Conservation (phyloP, 192 early-diverging fungal genomes). For the Coemansia sp. region DNA sequence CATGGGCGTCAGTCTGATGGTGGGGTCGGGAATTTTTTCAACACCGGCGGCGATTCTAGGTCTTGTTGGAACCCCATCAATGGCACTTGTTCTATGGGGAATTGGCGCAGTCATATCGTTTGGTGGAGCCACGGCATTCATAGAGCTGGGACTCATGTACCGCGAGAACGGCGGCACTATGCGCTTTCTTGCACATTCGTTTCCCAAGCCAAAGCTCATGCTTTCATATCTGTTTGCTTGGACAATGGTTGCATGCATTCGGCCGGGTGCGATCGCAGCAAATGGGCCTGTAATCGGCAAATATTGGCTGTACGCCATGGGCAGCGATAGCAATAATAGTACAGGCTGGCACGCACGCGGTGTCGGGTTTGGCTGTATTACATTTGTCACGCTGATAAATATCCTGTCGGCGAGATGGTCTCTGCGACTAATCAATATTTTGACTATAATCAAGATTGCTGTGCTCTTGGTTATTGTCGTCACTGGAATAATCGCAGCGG, state of each 20-base stretch:
- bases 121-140: constrained; percentile 82
- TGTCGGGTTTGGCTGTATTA: constrained; percentile 62
- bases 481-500: constrained; percentile 66
- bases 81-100: constrained; percentile 75
- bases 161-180: constrained; percentile 86
- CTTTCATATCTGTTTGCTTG: constrained; percentile 59
- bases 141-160: constrained; percentile 86
- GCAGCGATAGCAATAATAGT: constrained; percentile 4
- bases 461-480: constrained; percentile 68
- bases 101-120: constrained; percentile 74
- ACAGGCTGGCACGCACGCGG: constrained; percentile 55
- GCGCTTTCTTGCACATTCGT: constrained; percentile 78
- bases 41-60: constrained; percentile 72
- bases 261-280: constrained; percentile 57
- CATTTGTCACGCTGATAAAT: constrained; percentile 65
- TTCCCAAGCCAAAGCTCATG: constrained; percentile 52
- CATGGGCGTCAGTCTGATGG: constrained; percentile 73
- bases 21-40: constrained; percentile 80
- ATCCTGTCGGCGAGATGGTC: constrained; percentile 64
- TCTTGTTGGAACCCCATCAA: constrained; percentile 65
- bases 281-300: constrained; percentile 57
- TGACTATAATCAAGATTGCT: constrained; percentile 73
- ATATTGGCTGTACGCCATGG: constrained; percentile 58
- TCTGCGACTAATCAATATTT: constrained; percentile 68
- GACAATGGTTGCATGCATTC: constrained; percentile 56